Evolutionary conservation across 441 rosid species (phyloP).

Genomic region (Hura crepitans): DNA sequence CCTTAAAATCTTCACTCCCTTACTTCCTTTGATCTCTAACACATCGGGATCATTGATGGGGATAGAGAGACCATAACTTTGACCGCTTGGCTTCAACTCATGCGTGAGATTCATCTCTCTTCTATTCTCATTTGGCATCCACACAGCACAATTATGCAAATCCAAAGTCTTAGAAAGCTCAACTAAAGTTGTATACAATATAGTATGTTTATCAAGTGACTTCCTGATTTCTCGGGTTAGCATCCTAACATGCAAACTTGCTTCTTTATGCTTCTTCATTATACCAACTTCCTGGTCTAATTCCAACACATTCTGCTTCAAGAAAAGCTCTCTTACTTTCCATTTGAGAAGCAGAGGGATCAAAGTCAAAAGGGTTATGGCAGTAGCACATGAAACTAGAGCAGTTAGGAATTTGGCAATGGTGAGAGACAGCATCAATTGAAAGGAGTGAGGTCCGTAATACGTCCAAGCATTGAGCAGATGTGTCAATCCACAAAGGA

Average conservation of each 20-base stretch:
- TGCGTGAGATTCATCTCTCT: constrained; percentile 73
- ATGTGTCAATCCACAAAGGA: constrained; percentile 97
- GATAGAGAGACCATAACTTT: constrained; percentile 34
- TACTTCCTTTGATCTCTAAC: constrained; percentile 46
- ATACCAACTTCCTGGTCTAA: constrained; percentile 85
- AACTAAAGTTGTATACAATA: constrained; percentile 80
- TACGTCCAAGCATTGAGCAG: constrained; percentile 90
- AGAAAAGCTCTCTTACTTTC: constrained; percentile 83
- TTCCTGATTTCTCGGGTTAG: constrained; percentile 92
- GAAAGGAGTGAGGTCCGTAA: constrained; percentile 74
- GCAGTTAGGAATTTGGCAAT: constrained; percentile 86
- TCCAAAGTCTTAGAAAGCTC: constrained; percentile 84
- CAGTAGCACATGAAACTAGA: constrained; percentile 91
- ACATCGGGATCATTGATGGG: constrained; percentile 61
- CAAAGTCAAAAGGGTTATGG: constrained; percentile 82
- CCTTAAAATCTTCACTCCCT: constrained; percentile 53
- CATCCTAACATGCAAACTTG: constrained; percentile 83
- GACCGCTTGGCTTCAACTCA: constrained; percentile 50
- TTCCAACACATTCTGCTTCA: constrained; percentile 82
- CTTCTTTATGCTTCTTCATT: constrained; percentile 79
- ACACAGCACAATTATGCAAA: constrained; percentile 82
- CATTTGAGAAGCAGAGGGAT: constrained; percentile 87
- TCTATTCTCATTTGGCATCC: constrained; percentile 77
- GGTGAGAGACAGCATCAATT: constrained; percentile 72
- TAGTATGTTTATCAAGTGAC: constrained; percentile 77